Evolutionary conservation across 164 flowering plant species (phyloP).

Genomic region (Tinospora cordifolia): DNA sequence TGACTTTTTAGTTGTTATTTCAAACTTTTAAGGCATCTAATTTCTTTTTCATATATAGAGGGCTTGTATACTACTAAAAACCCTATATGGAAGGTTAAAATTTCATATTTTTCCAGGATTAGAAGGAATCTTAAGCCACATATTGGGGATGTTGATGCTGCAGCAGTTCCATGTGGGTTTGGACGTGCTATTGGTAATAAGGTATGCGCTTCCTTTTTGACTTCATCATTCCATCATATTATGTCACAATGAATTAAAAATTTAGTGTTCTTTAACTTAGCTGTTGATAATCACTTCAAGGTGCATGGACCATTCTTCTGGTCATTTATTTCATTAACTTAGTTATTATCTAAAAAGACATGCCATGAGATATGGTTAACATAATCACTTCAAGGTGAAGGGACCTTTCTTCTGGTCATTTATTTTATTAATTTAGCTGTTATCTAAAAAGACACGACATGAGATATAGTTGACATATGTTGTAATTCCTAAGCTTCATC

Average conservation of each 20-base stretch:
- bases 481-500: no score
- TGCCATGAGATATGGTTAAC: background rate
- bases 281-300: background rate
- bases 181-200: constrained; percentile 99
- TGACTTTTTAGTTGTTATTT: background rate
- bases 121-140: constrained; percentile 61
- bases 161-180: constrained; percentile 95
- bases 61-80: background rate
- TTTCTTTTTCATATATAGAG: background rate
- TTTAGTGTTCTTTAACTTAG: background rate
- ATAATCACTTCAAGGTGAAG: background rate
- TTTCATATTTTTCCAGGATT: constrained; percentile 41
- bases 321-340: background rate
- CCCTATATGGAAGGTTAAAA: constrained; percentile 1
- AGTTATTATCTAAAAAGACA: background rate
- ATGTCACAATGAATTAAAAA: background rate
- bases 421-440: background rate
- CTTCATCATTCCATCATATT: background rate
- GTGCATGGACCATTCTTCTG: background rate
- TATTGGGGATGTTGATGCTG: constrained; percentile 91
- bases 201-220: constrained; percentile 36
- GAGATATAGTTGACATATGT: background rate
- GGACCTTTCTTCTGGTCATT: background rate
- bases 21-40: background rate
- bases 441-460: no score